Conservation (phyloP, 1,139 yeast genomes). For the Kurtzmaniella quercitrusa region DNA sequence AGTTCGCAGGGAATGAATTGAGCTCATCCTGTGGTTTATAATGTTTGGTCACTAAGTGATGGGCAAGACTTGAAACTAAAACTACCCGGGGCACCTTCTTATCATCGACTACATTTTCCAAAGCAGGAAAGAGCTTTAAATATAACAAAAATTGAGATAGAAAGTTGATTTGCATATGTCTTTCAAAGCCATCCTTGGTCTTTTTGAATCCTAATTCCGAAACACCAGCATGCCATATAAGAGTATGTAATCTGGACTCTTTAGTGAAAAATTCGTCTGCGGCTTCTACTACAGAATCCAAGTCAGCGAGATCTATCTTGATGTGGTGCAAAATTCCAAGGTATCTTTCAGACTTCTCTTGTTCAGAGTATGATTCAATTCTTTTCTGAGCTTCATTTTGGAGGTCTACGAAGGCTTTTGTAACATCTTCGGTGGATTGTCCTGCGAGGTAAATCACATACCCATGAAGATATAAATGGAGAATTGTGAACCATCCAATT, state of each 20-base stretch:
- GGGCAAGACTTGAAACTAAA: slow-evolving; percentile 32
- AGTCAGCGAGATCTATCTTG: slow-evolving; percentile 30
- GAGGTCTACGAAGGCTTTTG: slow-evolving; percentile 46
- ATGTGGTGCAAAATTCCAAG: slow-evolving; percentile 27
- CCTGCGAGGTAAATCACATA: slow-evolving; percentile 40
- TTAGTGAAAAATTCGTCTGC: slow-evolving; percentile 20
- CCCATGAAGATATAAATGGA: slow-evolving; percentile 42
- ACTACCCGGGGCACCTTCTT: slow-evolving; percentile 29
- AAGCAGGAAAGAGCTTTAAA: slow-evolving; percentile 23
- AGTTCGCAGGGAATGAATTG: slow-evolving; percentile 20
- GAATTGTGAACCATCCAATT: slow-evolving; percentile 39
- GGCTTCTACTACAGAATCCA: slow-evolving; percentile 26
- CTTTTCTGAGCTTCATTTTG: slow-evolving; percentile 46
- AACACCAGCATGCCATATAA: slow-evolving; percentile 41
- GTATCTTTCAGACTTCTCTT: slow-evolving; percentile 11
- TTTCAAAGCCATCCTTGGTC: slow-evolving; percentile 36
- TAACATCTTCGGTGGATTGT: slow-evolving; percentile 31
- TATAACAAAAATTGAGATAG: slow-evolving; percentile 34
- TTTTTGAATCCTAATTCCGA: slow-evolving; percentile 35
- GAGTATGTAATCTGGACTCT: slow-evolving; percentile 28
- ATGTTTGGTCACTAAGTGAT: slow-evolving; percentile 20
- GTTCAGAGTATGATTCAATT: slow-evolving; percentile 14
- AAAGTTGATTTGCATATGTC: slow-evolving; percentile 41
- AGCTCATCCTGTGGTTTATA: slow-evolving; percentile 22
- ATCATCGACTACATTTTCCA: slow-evolving; percentile 18